phyloP scores from a whole-genome alignment of 495 filamentous ascomycete genomes.

The Lophiostoma macrostomum region DNA sequence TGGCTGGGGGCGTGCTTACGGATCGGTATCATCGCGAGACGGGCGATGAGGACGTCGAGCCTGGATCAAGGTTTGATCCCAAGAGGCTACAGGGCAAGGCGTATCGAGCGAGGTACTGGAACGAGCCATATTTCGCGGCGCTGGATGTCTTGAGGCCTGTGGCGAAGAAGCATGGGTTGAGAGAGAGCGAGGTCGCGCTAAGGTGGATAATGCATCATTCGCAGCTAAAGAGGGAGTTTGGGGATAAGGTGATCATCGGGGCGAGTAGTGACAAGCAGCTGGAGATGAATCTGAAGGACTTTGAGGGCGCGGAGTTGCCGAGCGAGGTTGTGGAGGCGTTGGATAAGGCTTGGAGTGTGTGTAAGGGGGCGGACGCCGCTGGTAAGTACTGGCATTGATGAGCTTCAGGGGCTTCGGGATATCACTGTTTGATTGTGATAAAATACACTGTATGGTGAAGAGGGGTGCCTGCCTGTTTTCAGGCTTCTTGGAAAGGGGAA shows the following conservation, averaged over 20 bases:
- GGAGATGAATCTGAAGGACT: conserved; percentile 66
- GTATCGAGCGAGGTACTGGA: conserved; percentile 79
- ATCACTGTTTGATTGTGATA: neutral
- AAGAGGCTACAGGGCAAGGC: conserved; percentile 66
- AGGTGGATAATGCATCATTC: conserved; percentile 82
- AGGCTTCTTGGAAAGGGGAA: neutral
- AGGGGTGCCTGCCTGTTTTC: neutral
- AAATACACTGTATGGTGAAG: neutral
- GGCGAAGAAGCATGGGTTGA: conserved; percentile 67
- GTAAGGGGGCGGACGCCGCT: conserved; percentile 2
- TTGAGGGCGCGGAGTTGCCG: conserved; percentile 82
- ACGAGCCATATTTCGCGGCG: conserved; percentile 70
- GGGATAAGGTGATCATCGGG: conserved; percentile 64
- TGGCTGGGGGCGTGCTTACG: conserved; percentile 77
- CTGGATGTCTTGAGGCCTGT: conserved; percentile 69
- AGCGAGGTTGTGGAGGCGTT: conserved; percentile 75
- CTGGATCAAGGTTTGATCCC: conserved; percentile 57
- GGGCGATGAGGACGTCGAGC: neutral
- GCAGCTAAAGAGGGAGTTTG: conserved; percentile 58
- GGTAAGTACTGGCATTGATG: conserved; percentile 14
- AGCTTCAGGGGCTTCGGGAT: neutral
- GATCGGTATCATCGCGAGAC: conserved; percentile 70
- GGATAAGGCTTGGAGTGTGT: conserved; percentile 64
- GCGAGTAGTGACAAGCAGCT: conserved; percentile 73
- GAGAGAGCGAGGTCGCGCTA: conserved; percentile 77